Conservation (phyloP, 768 basidiomycete species). For the Leucocoprinus birnbaumii region DNA sequence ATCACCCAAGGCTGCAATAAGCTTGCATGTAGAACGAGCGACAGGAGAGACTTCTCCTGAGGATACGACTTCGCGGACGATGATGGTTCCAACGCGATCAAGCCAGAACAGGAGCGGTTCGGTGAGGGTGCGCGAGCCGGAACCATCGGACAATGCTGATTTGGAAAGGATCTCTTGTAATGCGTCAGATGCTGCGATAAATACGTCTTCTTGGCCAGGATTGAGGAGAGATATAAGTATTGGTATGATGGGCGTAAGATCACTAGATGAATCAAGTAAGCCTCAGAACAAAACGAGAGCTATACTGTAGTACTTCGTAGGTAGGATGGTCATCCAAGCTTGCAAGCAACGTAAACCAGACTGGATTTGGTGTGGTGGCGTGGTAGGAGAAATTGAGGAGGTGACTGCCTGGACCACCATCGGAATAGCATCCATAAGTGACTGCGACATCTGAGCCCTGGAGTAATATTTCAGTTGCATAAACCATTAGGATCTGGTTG, state of each 20-base stretch:
- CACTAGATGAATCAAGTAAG: constrained; percentile 33
- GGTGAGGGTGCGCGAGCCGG: constrained; percentile 68
- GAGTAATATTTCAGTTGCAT: neutral
- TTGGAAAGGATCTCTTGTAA: constrained; percentile 77
- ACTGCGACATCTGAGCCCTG: constrained; percentile 64
- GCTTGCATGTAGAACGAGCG: constrained; percentile 74
- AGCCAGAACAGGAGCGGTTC: constrained; percentile 87
- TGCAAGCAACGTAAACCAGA: constrained; percentile 79
- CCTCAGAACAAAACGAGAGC: neutral
- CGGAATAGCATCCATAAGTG: constrained; percentile 63
- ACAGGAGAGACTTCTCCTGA: constrained; percentile 49
- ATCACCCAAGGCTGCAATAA: constrained; percentile 80
- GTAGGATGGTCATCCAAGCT: constrained; percentile 76
- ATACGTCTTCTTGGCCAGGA: constrained; percentile 43
- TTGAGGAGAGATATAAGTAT: constrained; percentile 65
- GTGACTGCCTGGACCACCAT: constrained; percentile 71
- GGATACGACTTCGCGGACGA: constrained; percentile 32
- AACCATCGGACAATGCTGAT: constrained; percentile 69
- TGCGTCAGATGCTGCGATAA: constrained; percentile 65
- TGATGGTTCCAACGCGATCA: constrained; percentile 47
- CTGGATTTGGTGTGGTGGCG: constrained; percentile 46
- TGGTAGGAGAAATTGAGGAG: constrained; percentile 43
- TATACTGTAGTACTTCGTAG: constrained; percentile 49
- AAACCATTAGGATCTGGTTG: neutral
- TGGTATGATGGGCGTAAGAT: constrained; percentile 66